Evolutionary conservation across 148 eudicot genomes (phyloP).

Genomic region (Cornus kousa): DNA sequence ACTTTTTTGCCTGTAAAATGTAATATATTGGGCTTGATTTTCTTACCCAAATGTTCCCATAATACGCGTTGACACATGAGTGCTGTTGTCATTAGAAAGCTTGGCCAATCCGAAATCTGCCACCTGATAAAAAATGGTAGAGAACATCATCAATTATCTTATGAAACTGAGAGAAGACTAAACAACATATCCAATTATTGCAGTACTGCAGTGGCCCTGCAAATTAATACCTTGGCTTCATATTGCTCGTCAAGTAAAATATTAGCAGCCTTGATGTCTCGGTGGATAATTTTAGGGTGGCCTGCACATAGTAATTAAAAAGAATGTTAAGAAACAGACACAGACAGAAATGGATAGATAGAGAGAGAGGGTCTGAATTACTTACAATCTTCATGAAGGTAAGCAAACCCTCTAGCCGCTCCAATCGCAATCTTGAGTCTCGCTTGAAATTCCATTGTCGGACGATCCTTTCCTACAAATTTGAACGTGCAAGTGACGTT

Average conservation of each 20-base stretch:
- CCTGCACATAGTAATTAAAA: conserved; percentile 28
- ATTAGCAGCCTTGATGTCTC: conserved; percentile 71
- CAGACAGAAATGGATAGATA: background rate
- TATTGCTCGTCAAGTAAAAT: conserved; percentile 46
- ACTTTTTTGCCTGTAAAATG: background rate
- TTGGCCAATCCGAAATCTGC: conserved; percentile 95
- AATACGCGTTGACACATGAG: conserved; percentile 89
- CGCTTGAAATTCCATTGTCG: conserved; percentile 25
- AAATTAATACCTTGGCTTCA: conserved; percentile 60
- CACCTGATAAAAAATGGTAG: conserved; percentile 38
- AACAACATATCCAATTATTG: background rate
- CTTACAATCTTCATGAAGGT: conserved; percentile 50
- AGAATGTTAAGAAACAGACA: background rate
- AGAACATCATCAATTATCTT: background rate
- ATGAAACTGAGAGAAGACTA: background rate
- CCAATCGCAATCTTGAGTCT: conserved; percentile 36
- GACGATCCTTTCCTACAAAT: conserved; percentile 25
- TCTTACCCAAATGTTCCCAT: conserved; percentile 96
- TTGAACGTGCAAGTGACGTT: background rate
- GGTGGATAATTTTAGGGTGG: conserved; percentile 66
- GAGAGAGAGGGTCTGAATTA: background rate
- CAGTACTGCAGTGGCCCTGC: too few species aligned
- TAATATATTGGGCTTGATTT: background rate
- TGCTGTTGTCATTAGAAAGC: conserved; percentile 57
- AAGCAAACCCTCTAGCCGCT: conserved; percentile 42